Conservation (phyloP, 2,329 filamentous ascomycete genomes). For the Triangularia verruculosa region DNA sequence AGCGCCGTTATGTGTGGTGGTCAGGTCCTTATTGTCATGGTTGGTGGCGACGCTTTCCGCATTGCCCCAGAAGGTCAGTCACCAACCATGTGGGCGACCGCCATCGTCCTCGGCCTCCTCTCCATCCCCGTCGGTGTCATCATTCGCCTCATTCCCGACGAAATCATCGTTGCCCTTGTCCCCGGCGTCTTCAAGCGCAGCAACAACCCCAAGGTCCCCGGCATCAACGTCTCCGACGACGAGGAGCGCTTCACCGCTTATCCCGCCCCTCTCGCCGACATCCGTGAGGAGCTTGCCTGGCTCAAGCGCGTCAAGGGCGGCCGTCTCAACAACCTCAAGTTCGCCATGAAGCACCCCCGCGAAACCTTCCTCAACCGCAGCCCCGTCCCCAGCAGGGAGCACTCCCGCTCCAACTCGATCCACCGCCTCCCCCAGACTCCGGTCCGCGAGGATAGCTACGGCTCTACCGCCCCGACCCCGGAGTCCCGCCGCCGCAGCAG, state of each 20-base stretch:
- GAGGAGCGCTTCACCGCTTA: constrained; percentile 62
- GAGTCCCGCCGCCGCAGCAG: constrained; percentile 64
- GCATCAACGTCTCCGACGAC: constrained; percentile 62
- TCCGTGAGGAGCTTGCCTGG: constrained; percentile 77
- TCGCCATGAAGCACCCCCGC: constrained; percentile 71
- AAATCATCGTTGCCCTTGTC: constrained; percentile 53
- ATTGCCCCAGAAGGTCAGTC: constrained; percentile 62
- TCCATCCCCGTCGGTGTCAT: constrained; percentile 81
- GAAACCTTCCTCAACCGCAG: constrained; percentile 65
- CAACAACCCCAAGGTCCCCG: constrained; percentile 45
- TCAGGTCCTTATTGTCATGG: constrained; percentile 84
- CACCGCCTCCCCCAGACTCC: constrained; percentile 57
- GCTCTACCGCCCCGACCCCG: constrained; percentile 46
- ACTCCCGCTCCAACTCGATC: constrained; percentile 63
- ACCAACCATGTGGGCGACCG: constrained; percentile 81
- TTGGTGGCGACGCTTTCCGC: constrained; percentile 78
- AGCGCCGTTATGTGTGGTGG: constrained; percentile 83
- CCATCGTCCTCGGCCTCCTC: constrained; percentile 76
- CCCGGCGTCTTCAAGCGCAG: constrained; percentile 52
- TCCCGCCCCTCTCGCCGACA: constrained; percentile 69
- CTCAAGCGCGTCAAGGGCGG: constrained; percentile 78
- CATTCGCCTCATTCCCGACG: constrained; percentile 80
- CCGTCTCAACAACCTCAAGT: constrained; percentile 76
- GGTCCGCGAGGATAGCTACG: constrained; percentile 52
- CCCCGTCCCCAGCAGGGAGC: constrained; percentile 61